These are phyloP conservation scores for Claviceps humidiphila DNA, from an alignment of 2,329 filamentous ascomycete genomes.

Conservation along the genomic window DNA sequence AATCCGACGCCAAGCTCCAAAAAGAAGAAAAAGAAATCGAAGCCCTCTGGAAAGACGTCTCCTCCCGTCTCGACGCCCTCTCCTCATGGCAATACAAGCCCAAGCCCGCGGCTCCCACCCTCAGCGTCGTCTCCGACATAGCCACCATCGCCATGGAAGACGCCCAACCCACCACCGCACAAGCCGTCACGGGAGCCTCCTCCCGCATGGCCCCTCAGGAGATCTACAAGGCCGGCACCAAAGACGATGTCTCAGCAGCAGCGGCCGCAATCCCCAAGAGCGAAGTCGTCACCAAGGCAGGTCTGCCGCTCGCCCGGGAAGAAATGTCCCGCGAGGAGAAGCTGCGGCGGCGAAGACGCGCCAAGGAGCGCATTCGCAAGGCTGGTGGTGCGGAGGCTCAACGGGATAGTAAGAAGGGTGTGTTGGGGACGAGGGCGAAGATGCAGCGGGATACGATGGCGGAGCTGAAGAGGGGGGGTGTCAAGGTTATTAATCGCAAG, in stretches of 20 bases:
- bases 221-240: conserved; percentile 65
- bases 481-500: conserved; percentile 84
- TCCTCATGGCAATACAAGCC: conserved; percentile 94
- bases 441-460: conserved; percentile 40
- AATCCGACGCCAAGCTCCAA: conserved; percentile 67
- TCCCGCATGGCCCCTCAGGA: conserved; percentile 88
- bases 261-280: conserved; percentile 47
- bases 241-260: not conserved
- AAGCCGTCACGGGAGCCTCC: conserved; percentile 52
- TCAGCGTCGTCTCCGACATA: conserved; percentile 81
- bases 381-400: conserved; percentile 31
- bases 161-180: conserved; percentile 71
- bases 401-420: conserved; percentile 12
- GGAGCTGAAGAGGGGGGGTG: conserved; percentile 69
- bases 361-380: conserved; percentile 77
- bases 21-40: conserved; percentile 76
- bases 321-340: conserved; percentile 88
- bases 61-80: conserved; percentile 70
- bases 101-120: conserved; percentile 64
- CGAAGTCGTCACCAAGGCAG: conserved; percentile 67
- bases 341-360: conserved; percentile 57
- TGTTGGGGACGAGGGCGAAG: conserved; percentile 42
- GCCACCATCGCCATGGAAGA: conserved; percentile 94
- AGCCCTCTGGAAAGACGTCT: conserved; percentile 69
- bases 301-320: conserved; percentile 63